These are phyloP conservation scores for Cochlearia excelsa DNA, from an alignment of 345 rosid species.

Conservation along the genomic window DNA sequence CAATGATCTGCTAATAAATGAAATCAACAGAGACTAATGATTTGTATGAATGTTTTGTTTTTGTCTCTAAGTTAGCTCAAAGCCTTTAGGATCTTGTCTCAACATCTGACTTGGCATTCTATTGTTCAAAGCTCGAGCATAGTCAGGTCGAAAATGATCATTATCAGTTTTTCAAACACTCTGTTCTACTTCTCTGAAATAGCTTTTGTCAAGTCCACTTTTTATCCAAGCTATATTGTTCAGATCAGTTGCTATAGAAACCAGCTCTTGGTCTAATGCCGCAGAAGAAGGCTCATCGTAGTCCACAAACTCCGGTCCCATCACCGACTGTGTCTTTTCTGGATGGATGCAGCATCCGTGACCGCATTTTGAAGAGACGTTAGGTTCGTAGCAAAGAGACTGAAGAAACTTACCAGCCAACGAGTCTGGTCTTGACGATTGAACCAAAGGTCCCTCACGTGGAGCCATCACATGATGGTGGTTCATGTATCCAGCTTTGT, in stretches of 20 bases:
- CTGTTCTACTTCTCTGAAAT: slow-evolving; percentile 17
- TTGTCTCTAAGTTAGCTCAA: slow-evolving; percentile 6
- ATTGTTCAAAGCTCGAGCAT: neutral
- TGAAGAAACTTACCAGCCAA: slow-evolving; percentile 50
- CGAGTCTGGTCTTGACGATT: neutral
- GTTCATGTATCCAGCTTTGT: too few species aligned
- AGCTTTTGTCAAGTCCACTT: slow-evolving; percentile 55
- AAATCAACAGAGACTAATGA: too few species aligned
- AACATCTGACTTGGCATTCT: slow-evolving; percentile 19
- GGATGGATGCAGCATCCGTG: slow-evolving; percentile 54
- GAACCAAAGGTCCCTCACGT: slow-evolving; percentile 25
- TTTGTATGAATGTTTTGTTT: too few species aligned
- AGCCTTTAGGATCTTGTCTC: slow-evolving; percentile 21
- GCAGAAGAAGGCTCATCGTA: slow-evolving; percentile 45
- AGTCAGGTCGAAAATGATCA: too few species aligned
- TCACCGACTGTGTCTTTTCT: slow-evolving; percentile 36
- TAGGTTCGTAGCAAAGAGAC: slow-evolving; percentile 45
- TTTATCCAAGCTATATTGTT: slow-evolving; percentile 72
- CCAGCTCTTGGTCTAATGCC: slow-evolving; percentile 60
- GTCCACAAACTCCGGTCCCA: slow-evolving; percentile 78
- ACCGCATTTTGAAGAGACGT: slow-evolving; percentile 62
- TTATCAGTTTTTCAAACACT: neutral
- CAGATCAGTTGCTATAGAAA: slow-evolving; percentile 61
- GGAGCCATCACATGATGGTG: slow-evolving; percentile 24
- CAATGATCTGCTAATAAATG: too few species aligned